Evolutionary conservation across 768 basidiomycete genomes (phyloP), one percentile per base, ranked within the genome.

Genomic region (Leccinellum albellum): DNA sequence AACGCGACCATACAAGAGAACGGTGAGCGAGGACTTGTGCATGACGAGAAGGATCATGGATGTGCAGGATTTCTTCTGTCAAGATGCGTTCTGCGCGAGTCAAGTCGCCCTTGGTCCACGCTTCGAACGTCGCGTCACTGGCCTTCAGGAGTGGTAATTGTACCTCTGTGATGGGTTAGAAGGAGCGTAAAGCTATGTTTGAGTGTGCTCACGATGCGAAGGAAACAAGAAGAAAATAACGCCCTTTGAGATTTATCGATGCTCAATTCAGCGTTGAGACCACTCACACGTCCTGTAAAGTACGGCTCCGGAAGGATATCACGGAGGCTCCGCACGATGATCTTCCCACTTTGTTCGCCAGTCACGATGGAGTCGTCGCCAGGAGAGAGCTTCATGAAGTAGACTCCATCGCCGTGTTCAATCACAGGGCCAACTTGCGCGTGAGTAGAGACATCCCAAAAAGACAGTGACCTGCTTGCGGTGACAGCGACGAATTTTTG

Each of bases 21-120:
- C 50, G 60, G 6, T 42, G 29, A 17, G 60, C 58, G 2, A 60
- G 60, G 4, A 49, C n/a, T 3, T 15, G 31, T 6, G 61, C 40
- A 24, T 17, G 50, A 15, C n/a, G 35, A 29, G 17, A 26, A 21
- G 15, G 5, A 20, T 21, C 14, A 1, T 26, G 24, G 0, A 24
- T 13, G 6, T n/a, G 26, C 6, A 6, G 0, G 3, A 61, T 32
- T 1, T 53, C 54, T 20, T 50, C 23, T 1, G 20, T 28, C 33
- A 61, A 32, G 26, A 52, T 21, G 31, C 37, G n/a, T 52, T 61
- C 60, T 0, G 21, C 37, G 4, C 40, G 44, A 26, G 21, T 24
- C 8, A 60, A 31, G 10, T 55, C 26, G 4, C 50, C 44, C 9
- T 48, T 21, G 13, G 4, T 44, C 60, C 60, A 61, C 1, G 26